phyloP scores from a whole-genome alignment of 2,329 filamentous ascomycete species.

The Beauveria asiatica region DNA sequence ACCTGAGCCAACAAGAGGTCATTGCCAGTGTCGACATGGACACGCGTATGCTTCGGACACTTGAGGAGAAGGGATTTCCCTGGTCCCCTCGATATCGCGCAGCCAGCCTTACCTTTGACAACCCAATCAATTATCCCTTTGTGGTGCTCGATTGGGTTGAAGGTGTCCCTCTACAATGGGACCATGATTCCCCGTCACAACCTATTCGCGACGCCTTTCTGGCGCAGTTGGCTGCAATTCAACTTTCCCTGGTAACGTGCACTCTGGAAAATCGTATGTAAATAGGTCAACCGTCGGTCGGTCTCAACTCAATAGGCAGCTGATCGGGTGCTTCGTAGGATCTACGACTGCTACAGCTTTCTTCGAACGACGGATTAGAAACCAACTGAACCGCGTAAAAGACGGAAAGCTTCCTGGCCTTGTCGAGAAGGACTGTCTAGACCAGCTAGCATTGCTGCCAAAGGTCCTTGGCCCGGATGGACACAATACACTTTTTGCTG shows the following conservation, averaged over 20 bases:
- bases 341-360: neutral
- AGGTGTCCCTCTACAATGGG: neutral
- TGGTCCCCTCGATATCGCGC: neutral
- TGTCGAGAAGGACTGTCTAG: neutral
- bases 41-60: neutral
- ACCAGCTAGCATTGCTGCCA: slow-evolving; percentile 1
- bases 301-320: neutral
- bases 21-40: neutral
- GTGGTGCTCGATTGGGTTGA: neutral
- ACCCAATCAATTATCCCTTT: slow-evolving; percentile 1
- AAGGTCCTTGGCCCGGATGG: neutral
- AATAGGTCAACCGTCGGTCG: neutral
- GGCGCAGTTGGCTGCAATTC: neutral
- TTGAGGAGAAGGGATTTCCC: neutral
- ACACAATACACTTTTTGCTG: neutral
- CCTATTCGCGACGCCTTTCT: neutral
- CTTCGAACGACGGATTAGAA: slow-evolving; percentile 5
- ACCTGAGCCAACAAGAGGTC: neutral
- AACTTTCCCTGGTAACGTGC: neutral
- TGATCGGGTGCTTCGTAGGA: neutral
- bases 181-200: neutral
- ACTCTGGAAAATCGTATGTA: neutral
- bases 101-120: neutral
- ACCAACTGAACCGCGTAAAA: neutral
- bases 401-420: neutral